A percentile compares a stretch with the other conserved stretches of the same genome.
Evolutionary conservation across 2,329 filamentous ascomycete genomes (phyloP).

Genomic region (Teratosphaeria zuluensis): DNA sequence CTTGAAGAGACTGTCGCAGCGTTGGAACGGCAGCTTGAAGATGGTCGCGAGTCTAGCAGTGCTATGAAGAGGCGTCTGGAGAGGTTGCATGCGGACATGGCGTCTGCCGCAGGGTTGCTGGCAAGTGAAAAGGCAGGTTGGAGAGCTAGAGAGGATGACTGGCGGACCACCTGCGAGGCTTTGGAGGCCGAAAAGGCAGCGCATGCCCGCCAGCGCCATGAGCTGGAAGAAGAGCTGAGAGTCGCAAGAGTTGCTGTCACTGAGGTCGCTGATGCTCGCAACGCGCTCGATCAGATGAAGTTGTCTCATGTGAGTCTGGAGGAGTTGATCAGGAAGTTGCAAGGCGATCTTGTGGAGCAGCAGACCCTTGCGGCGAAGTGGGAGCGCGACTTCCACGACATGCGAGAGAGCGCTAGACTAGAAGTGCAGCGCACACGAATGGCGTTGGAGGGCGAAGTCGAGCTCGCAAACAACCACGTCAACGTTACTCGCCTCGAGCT

Average conservation of each 20-base stretch:
- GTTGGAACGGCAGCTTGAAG: conserved; percentile 70
- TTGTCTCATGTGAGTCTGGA: conserved; percentile 18
- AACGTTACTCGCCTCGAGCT: conserved; percentile 73
- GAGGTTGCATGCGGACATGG: conserved; percentile 79
- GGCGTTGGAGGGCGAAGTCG: conserved; percentile 71
- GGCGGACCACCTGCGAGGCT: conserved; percentile 44
- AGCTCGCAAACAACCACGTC: conserved; percentile 74
- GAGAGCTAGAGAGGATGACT: conserved; percentile 56
- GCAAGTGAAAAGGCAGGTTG: conserved; percentile 72
- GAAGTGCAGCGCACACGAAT: conserved; percentile 75
- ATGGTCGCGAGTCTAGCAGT: conserved; percentile 53
- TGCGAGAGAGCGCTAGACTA: conserved; percentile 64
- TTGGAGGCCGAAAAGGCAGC: conserved; percentile 44
- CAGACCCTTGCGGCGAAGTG: conserved; percentile 59
- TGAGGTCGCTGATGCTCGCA: conserved; percentile 66
- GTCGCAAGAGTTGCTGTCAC: conserved; percentile 51
- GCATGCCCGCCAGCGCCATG: conserved; percentile 33
- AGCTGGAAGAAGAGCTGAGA: conserved; percentile 38
- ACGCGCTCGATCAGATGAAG: conserved; percentile 49
- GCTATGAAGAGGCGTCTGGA: conserved; percentile 72
- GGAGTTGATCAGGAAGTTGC: conserved; percentile 20
- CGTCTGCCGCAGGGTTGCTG: conserved; percentile 65
- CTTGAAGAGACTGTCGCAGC: conserved; percentile 53
- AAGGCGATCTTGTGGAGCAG: conserved; percentile 59
- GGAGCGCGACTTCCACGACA: conserved; percentile 76